A percentile compares a stretch with the other conserved stretches of the same genome.
Evolutionary conservation across 2,329 filamentous ascomycete species (phyloP).

Genomic region (Colletotrichum orchidophilum): DNA sequence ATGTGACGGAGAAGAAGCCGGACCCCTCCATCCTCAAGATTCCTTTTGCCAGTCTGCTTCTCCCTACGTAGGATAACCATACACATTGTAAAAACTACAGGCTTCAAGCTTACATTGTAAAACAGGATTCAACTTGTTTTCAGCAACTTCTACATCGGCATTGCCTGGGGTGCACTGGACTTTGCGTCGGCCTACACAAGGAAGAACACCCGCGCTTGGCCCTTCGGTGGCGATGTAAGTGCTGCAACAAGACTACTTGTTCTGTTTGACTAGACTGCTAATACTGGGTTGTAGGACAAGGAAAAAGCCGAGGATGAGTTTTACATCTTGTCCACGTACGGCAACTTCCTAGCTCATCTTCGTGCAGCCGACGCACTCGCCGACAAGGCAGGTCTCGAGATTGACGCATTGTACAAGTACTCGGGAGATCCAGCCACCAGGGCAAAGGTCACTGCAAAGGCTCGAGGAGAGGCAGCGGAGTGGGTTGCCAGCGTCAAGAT

Average conservation of each 20-base stretch:
- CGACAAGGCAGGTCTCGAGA: constrained; percentile 61
- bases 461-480: constrained; percentile 69
- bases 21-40: constrained; percentile 59
- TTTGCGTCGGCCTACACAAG: constrained; percentile 66
- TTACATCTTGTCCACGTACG: constrained; percentile 72
- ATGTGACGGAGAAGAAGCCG: constrained; percentile 58
- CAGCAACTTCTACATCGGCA: constrained; percentile 72
- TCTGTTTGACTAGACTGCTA: neutral
- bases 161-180: constrained; percentile 66
- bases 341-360: constrained; percentile 70
- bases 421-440: constrained; percentile 49
- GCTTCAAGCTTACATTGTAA: neutral
- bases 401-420: constrained; percentile 56
- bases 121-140: constrained; percentile 72
- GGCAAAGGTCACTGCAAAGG: constrained; percentile 55
- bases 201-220: constrained; percentile 68
- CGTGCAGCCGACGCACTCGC: constrained; percentile 67
- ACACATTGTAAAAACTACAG: neutral
- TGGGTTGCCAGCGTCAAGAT: constrained; percentile 71
- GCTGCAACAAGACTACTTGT: accelerated
- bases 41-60: constrained; percentile 64
- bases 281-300: constrained; percentile 53
- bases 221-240: constrained; percentile 67
- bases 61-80: constrained; percentile 58
- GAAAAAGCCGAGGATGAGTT: constrained; percentile 68